phyloP scores from a whole-genome alignment of 805 yeast species.

The Saccharomycopsis sp. region DNA sequence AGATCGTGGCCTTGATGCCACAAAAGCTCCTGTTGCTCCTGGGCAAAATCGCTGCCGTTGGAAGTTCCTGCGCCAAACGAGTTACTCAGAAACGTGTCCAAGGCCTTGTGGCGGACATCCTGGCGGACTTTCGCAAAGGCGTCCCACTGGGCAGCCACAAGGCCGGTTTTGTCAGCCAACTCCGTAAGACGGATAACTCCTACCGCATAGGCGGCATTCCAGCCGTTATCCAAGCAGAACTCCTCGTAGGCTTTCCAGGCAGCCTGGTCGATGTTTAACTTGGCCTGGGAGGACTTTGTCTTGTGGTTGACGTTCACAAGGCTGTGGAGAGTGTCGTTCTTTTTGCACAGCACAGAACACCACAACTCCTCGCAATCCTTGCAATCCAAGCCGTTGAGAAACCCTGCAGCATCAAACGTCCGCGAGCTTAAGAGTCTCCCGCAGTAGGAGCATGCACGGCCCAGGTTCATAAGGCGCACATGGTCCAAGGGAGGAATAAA shows the following conservation, averaged over 20 bases:
- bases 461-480: conserved; percentile 46
- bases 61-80: conserved; percentile 43
- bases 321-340: conserved; percentile 44
- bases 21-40: conserved; percentile 48
- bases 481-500: conserved; percentile 65
- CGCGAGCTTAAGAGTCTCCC: conserved; percentile 44
- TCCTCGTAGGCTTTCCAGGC: conserved; percentile 52
- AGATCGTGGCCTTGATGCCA: conserved; percentile 54
- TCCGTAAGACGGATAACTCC: conserved; percentile 47
- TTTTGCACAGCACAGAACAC: conserved; percentile 63
- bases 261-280: conserved; percentile 34
- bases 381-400: conserved; percentile 54
- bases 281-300: conserved; percentile 24
- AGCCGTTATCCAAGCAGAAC: conserved; percentile 55
- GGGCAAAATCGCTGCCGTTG: conserved; percentile 43
- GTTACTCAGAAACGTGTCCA: conserved; percentile 37
- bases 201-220: conserved; percentile 64
- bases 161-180: conserved; percentile 36
- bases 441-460: conserved; percentile 70
- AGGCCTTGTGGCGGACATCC: conserved; percentile 51
- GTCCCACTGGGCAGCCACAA: conserved; percentile 39
- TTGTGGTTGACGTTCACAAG: conserved; percentile 48
- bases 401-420: conserved; percentile 10
- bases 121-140: conserved; percentile 69
- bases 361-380: conserved; percentile 57